phyloP scores from a whole-genome alignment of 176 grass and related monocot species.

The Avena eriantha region DNA sequence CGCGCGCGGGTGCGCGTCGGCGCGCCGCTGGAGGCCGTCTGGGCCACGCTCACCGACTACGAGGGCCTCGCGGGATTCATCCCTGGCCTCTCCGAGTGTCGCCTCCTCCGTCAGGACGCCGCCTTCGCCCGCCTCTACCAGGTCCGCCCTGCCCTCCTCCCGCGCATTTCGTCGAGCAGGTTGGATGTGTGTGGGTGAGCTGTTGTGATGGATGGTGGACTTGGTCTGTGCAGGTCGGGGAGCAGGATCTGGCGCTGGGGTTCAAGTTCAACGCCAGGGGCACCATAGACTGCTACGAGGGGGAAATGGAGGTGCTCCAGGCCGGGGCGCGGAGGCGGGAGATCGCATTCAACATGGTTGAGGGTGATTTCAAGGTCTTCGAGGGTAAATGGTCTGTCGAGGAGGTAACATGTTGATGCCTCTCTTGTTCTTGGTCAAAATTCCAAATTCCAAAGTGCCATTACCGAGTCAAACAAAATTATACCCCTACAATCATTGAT shows the following conservation, averaged over 20 bases:
- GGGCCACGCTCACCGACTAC: slow-evolving; percentile 81
- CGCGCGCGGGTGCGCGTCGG: slow-evolving; percentile 55
- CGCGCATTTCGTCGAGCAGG: not conserved
- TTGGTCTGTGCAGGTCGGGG: slow-evolving; percentile 54
- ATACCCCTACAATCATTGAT: not conserved
- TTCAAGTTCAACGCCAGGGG: slow-evolving; percentile 90
- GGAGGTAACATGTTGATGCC: slow-evolving; percentile 40
- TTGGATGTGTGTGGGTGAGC: not conserved
- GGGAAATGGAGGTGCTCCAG: slow-evolving; percentile 56
- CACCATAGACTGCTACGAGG: slow-evolving; percentile 88
- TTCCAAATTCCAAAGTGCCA: not conserved
- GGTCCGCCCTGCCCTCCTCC: not conserved
- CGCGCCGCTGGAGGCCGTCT: slow-evolving; percentile 72
- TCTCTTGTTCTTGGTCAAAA: not conserved
- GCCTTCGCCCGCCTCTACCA: slow-evolving; percentile 81
- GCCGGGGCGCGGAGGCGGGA: slow-evolving; percentile 49
- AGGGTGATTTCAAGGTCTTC: slow-evolving; percentile 86
- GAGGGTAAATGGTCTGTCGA: slow-evolving; percentile 86
- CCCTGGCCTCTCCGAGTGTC: slow-evolving; percentile 77
- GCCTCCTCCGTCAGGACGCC: slow-evolving; percentile 50
- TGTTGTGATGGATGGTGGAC: not conserved
- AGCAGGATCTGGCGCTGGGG: slow-evolving; percentile 80
- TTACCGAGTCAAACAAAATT: not conserved
- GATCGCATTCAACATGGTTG: slow-evolving; percentile 87
- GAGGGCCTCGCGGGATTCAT: slow-evolving; percentile 91